A percentile compares a stretch with the other conserved stretches of the same genome.
These are phyloP conservation scores for Euphorbia schlechtendalii DNA, from an alignment of 441 rosid species.

Conservation along the genomic window DNA sequence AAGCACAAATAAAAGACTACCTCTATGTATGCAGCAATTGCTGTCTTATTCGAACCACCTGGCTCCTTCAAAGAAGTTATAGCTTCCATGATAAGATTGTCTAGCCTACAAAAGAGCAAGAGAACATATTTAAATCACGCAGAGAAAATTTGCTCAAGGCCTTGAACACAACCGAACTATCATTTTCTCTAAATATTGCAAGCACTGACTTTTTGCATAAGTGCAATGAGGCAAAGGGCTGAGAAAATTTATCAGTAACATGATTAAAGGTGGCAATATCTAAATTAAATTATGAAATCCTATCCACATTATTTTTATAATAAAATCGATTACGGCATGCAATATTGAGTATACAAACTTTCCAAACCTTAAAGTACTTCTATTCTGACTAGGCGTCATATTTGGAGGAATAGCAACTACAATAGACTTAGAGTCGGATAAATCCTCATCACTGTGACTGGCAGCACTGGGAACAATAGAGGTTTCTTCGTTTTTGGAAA, in stretches of 20 bases:
- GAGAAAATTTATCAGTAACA: background rate
- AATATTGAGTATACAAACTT: conserved; percentile 1
- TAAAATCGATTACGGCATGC: background rate
- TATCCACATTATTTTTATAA: background rate
- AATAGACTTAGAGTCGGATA: conserved; percentile 45
- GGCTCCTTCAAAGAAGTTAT: conserved; percentile 75
- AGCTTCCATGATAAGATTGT: conserved; percentile 84
- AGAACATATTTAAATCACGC: background rate
- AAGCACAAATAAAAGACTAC: conserved; percentile 27
- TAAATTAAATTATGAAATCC: background rate
- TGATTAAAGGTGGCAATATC: background rate
- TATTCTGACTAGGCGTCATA: conserved; percentile 47
- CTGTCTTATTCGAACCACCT: conserved; percentile 78
- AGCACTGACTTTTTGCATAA: background rate
- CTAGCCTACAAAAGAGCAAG: conserved; percentile 47
- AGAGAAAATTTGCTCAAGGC: background rate
- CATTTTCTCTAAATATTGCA: background rate
- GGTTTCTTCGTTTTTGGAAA: conserved; percentile 53
- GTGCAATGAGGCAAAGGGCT: background rate
- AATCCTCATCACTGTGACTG: conserved; percentile 66
- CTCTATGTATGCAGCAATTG: conserved; percentile 83
- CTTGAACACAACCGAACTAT: background rate
- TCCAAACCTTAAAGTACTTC: conserved; percentile 67
- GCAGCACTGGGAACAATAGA: conserved; percentile 24
- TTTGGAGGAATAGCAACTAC: conserved; percentile 32